Evolutionary conservation across 2,329 filamentous ascomycete species (phyloP), one percentile per base, ranked within the genome.

Genomic region (Paramyrothecium roridum): DNA sequence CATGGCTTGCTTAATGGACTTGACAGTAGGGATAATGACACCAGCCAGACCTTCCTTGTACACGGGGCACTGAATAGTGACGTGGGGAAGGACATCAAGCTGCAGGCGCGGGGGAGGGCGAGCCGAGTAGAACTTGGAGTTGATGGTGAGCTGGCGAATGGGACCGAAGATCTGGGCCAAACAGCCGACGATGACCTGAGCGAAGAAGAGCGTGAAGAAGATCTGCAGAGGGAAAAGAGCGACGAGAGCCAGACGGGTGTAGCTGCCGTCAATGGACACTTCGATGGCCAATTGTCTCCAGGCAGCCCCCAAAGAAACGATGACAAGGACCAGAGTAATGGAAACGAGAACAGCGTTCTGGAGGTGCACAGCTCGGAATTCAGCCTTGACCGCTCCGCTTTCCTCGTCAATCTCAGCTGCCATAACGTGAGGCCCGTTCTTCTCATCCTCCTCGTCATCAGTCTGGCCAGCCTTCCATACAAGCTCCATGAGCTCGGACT

Each of bases 21-120:
- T 85, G 64, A 93, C 83, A 0, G 90, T 93, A 8, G 90, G 90
- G 20, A 80, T 82, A 64, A 93, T 92, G 70, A 96, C 91, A 58
- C 79, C 84, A 37, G 76, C 75, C 3, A 96, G 79, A 60, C 90
- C 90, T 70, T 96, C 91, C 70, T 93, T 95, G 76, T 95, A 96
- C 0, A 96, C 89, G 4, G 91, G 91, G 69, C 90, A 93, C 67
- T 96, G 91, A 46, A 96, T 89, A 3, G 90, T 93, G 59, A 91
- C 80, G 66, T 91, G 89, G 2, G 88, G 89, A 17, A 93, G 79
- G 23, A 77, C 67, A 8, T 73, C 65, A 1, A 72, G 75, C 55
- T 82, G 81, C 26, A 92, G 71, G 50, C 88, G 78, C 20, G 81
- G 81, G 2, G 87, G 85, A 10, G 87, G 80, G n/a, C 80, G 77